These are phyloP conservation scores for Sphagnum contortum DNA, from an alignment of 225 moss, liverwort and hornwort species.

Conservation along the genomic window DNA sequence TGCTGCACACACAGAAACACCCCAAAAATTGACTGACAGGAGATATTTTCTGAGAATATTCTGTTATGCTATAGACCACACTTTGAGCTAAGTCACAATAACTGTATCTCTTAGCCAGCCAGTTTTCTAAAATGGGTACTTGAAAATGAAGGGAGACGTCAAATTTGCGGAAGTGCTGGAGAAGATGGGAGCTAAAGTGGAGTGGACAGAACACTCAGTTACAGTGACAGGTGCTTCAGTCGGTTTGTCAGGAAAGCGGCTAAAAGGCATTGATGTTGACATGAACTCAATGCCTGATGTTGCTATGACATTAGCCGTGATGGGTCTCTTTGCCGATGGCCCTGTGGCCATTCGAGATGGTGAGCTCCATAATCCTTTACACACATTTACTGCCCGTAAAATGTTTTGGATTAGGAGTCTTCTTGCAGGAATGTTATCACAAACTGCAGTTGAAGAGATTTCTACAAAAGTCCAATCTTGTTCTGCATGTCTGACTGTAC, in stretches of 20 bases:
- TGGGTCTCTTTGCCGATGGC: slow-evolving; percentile 75
- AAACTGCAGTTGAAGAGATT: too few relatives aligned
- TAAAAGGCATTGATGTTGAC: slow-evolving; percentile 84
- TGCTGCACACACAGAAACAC: too few relatives aligned
- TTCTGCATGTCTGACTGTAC: too few relatives aligned
- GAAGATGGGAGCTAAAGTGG: slow-evolving; percentile 80
- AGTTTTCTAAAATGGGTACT: too few relatives aligned
- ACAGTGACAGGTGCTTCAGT: slow-evolving; percentile 66
- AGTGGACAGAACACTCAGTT: slow-evolving; percentile 67
- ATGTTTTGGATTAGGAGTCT: too few relatives aligned
- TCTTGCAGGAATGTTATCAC: too few relatives aligned
- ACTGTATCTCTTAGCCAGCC: too few relatives aligned
- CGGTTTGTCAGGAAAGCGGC: slow-evolving; percentile 41
- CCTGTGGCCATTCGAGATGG: slow-evolving; percentile 81
- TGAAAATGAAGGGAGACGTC: slow-evolving; percentile 68
- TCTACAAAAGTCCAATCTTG: too few relatives aligned
- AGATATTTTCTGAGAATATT: too few relatives aligned
- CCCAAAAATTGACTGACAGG: too few relatives aligned
- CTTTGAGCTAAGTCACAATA: too few relatives aligned
- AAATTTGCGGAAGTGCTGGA: slow-evolving; percentile 68
- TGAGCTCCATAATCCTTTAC: slow-evolving; percentile 11
- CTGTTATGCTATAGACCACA: too few relatives aligned
- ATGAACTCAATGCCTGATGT: slow-evolving; percentile 99
- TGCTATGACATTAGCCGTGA: slow-evolving; percentile 95
- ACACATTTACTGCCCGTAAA: not conserved